Percentiles rank a stretch among this genome's conserved stretches.
Conservation (phyloP, 1,284 basidiomycete genomes). For the Fistulinella staudtii region DNA sequence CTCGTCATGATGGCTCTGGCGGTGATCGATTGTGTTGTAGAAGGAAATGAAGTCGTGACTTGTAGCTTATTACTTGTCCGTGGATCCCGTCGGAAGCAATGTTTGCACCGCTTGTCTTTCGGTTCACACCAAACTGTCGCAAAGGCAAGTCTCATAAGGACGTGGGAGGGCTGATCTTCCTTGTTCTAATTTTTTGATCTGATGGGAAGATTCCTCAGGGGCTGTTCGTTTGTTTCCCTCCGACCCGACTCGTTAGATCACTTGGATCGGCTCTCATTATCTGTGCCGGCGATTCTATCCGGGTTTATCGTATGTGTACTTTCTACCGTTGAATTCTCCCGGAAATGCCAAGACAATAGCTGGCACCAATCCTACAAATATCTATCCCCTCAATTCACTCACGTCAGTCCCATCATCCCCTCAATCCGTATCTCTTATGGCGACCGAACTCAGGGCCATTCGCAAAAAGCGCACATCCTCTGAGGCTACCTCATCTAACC, state of each 20-base stretch:
- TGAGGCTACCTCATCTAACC: slow-evolving; percentile 15
- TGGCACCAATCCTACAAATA: slow-evolving; percentile 24
- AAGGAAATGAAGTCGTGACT: not conserved
- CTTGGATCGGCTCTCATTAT: slow-evolving; percentile 14
- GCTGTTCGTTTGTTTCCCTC: slow-evolving; percentile 16
- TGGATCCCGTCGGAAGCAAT: not conserved
- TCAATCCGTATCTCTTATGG: slow-evolving; percentile 17
- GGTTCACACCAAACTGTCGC: slow-evolving; percentile 9
- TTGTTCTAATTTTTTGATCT: slow-evolving; percentile 19
- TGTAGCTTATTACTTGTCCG: not conserved
- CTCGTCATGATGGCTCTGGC: not conserved
- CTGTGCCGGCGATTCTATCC: slow-evolving; percentile 10
- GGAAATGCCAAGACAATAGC: slow-evolving; percentile 26
- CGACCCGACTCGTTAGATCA: slow-evolving; percentile 3
- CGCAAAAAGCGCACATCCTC: slow-evolving; percentile 27
- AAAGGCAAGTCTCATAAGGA: not conserved
- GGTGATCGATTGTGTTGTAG: not conserved
- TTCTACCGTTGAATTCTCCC: slow-evolving; percentile 1
- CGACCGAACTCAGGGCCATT: slow-evolving; percentile 24
- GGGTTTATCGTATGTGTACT: slow-evolving; percentile 7
- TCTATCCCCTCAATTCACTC: slow-evolving; percentile 6
- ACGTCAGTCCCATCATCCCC: slow-evolving; percentile 1
- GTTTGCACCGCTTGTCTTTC: not conserved
- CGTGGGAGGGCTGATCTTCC: too few species aligned
- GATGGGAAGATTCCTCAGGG: slow-evolving; percentile 19